phyloP scores from a whole-genome alignment of 2,329 filamentous ascomycete species.

The Lasiodiplodia gonubiensis region DNA sequence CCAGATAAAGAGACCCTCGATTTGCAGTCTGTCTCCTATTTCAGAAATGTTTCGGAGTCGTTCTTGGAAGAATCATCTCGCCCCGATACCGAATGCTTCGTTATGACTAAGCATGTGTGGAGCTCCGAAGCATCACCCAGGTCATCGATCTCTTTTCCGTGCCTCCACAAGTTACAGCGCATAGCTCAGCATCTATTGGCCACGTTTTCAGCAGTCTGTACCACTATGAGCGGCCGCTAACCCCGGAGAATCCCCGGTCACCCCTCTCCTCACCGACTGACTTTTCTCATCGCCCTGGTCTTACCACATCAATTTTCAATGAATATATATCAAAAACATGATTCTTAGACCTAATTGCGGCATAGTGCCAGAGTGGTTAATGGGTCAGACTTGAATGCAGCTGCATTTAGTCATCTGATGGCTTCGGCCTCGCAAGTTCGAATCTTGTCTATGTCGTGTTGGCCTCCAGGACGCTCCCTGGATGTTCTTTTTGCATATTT shows the following conservation, averaged over 20 bases:
- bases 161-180: not conserved
- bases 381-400: conserved; percentile 32
- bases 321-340: fast-evolving
- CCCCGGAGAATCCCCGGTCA: not conserved
- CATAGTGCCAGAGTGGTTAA: conserved; percentile 33
- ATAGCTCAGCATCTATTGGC: not conserved
- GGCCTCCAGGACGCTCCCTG: not conserved
- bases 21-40: no score
- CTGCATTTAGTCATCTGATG: conserved; percentile 29
- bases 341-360: not conserved
- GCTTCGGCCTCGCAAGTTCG: conserved; percentile 33
- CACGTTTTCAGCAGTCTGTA: no score
- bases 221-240: not conserved
- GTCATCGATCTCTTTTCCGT: no score
- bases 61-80: no score
- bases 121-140: no score
- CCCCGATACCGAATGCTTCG: no score
- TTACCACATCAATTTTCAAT: no score
- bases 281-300: not conserved
- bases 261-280: no score
- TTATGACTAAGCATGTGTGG: no score
- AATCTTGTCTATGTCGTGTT: conserved; percentile 30
- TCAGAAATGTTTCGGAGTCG: no score
- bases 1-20: no score
- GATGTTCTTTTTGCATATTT: not conserved